Evolutionary conservation across 441 rosid species (phyloP), one percentile per base, ranked within the genome.

Genomic region (Syzygium malaccense): DNA sequence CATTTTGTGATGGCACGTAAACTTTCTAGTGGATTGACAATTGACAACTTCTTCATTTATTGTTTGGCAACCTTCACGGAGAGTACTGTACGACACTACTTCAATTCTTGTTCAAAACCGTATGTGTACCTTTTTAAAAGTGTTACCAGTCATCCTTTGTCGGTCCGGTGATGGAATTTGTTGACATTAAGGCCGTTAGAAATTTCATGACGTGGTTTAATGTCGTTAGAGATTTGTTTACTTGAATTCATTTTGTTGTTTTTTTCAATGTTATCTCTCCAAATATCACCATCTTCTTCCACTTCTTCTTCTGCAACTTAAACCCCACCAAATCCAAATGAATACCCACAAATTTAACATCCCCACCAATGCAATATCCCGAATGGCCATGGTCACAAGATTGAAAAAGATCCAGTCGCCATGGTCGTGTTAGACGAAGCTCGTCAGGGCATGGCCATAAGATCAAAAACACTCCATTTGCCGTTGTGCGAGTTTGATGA

Each of bases 61-160:
- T 17, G 23, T 30, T 64, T 30, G 41, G 11, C 23, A 15, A 64
- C 10, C 41, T 8, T 1, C 1, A 0, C 0, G 3, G 41, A 30
- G 23, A 17, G 23, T 17, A 30, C 41, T 8, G 4, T 30, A 0
- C 23, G 19, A 30, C 41, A 17, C 41, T 30, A 15, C 75, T 64
- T 0, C 20, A 32, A 66, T 2, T 66, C 3, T 66, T 66, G 25
- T 66, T 66, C 23, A 19, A 1, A 8, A 30, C 41, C 41, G 3
- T 8, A 1, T 20, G 17, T 64, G 41, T 17, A 17, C 41, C 17
- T 64, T 30, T 30, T 2, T 2, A 15, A 17, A 66, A 33, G 33
- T 32, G 13, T 66, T 17, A 17, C 75, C 41, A 4, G 41, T 66
- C 19, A 17, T 30, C 75, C 33, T 64, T 7, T 23, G 17, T 64